phyloP scores from a whole-genome alignment of 768 basidiomycete genomes.

The Tricholoma sp. region DNA sequence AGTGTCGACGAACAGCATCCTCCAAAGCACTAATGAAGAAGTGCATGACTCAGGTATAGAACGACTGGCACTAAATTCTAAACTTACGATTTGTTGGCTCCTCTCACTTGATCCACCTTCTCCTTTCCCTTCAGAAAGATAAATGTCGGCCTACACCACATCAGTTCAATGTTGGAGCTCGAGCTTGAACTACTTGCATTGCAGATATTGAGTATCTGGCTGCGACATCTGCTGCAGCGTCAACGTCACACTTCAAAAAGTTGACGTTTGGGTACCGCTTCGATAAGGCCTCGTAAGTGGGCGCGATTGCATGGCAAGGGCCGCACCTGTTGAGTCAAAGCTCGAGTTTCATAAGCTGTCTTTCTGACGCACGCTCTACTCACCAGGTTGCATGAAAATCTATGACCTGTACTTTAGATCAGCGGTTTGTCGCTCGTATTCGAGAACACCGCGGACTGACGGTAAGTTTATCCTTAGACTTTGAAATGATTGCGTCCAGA shows the following conservation, averaged over 20 bases:
- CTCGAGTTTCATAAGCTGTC: background rate
- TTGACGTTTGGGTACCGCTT: conserved; percentile 66
- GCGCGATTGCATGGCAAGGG: conserved; percentile 81
- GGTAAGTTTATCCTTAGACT: conserved; percentile 59
- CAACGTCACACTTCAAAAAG: conserved; percentile 83
- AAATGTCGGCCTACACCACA: conserved; percentile 68
- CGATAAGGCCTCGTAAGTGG: conserved; percentile 63
- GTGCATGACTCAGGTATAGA: background rate
- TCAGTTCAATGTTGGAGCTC: background rate
- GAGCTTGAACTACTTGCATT: conserved; percentile 45
- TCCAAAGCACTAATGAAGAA: conserved; percentile 51
- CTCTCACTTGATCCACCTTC: conserved; percentile 68
- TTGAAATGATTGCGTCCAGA: conserved; percentile 53
- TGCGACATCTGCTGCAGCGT: conserved; percentile 66
- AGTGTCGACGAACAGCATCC: conserved; percentile 48
- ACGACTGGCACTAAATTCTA: background rate
- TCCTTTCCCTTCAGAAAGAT: conserved; percentile 64
- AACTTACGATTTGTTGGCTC: conserved; percentile 62
- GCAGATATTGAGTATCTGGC: conserved; percentile 57
- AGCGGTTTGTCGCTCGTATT: background rate
- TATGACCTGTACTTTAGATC: conserved; percentile 49
- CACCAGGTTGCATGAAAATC: conserved; percentile 87
- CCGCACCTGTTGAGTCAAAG: conserved; percentile 58
- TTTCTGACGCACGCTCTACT: conserved; percentile 6
- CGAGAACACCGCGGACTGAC: conserved; percentile 29